A percentile compares a stretch with the other conserved stretches of the same genome.
Conservation (phyloP, 1,284 basidiomycete species). For the Sphagnurus paluster region DNA sequence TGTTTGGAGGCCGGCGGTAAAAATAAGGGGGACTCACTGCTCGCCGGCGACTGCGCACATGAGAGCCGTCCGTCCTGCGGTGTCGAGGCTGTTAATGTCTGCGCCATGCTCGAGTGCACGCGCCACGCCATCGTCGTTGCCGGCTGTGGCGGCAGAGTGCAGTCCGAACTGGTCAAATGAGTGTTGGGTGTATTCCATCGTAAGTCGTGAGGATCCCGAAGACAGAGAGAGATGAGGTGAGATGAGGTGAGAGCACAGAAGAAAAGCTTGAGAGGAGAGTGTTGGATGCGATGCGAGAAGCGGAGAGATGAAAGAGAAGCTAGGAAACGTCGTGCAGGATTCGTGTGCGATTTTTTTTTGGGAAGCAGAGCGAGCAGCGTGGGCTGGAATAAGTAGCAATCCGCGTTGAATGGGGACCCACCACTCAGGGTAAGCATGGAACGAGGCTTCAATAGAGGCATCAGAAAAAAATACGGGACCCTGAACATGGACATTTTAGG, state of each 20-base stretch:
- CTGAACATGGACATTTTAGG: slow-evolving; percentile 20
- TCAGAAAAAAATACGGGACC: slow-evolving; percentile 20
- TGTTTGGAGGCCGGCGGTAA: neutral
- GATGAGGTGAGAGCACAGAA: slow-evolving; percentile 11
- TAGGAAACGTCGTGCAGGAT: no score
- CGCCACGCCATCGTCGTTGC: slow-evolving; percentile 52
- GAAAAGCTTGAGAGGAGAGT: slow-evolving; percentile 11
- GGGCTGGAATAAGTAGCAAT: slow-evolving; percentile 17
- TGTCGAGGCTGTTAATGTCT: slow-evolving; percentile 64
- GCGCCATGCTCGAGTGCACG: slow-evolving; percentile 58
- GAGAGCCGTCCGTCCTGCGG: slow-evolving; percentile 57
- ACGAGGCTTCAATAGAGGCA: slow-evolving; percentile 20
- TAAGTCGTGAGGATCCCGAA: slow-evolving; percentile 13
- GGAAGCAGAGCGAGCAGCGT: slow-evolving; percentile 5
- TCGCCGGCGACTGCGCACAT: slow-evolving; percentile 70
- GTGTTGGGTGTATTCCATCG: slow-evolving; percentile 31
- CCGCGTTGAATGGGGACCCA: slow-evolving; percentile 14
- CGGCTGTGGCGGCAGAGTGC: slow-evolving; percentile 56
- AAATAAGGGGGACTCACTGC: slow-evolving; percentile 43
- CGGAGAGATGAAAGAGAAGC: slow-evolving; percentile 7
- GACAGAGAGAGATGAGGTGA: slow-evolving; percentile 6
- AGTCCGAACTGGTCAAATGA: slow-evolving; percentile 50
- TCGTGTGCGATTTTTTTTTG: slow-evolving; percentile 12
- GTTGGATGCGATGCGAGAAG: slow-evolving; percentile 9
- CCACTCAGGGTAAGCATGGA: slow-evolving; percentile 12